phyloP scores from a whole-genome alignment of 1,284 basidiomycete genomes.

The Dichomitus squalens region DNA sequence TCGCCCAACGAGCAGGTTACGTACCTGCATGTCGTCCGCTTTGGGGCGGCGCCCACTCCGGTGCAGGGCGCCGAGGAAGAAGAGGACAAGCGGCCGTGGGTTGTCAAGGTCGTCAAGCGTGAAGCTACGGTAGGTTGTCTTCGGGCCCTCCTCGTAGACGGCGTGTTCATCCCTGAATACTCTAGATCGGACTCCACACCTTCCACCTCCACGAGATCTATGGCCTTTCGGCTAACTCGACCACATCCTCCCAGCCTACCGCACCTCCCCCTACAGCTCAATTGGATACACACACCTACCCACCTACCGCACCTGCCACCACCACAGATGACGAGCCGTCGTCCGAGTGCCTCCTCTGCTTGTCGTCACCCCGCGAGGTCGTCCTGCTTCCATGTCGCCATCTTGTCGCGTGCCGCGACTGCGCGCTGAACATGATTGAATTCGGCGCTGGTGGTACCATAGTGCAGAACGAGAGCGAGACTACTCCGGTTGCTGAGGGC shows the following conservation, averaged over 20 bases:
- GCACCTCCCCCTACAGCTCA: conserved; percentile 37
- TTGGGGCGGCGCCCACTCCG: conserved; percentile 46
- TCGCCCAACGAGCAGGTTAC: conserved; percentile 83
- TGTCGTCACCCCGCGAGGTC: conserved; percentile 85
- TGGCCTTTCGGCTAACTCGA: conserved; percentile 71
- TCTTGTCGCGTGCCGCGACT: conserved; percentile 89
- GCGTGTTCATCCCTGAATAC: neutral
- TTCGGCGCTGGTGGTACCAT: conserved; percentile 90
- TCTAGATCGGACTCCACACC: conserved; percentile 81
- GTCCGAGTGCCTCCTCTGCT: conserved; percentile 87
- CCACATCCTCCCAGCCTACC: conserved; percentile 43
- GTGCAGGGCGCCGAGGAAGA: conserved; percentile 35
- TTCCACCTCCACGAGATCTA: conserved; percentile 94
- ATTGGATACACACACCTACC: conserved; percentile 35
- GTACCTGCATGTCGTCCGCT: conserved; percentile 81
- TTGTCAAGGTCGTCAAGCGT: conserved; percentile 86
- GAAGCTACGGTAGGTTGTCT: conserved; percentile 69
- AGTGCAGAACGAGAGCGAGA: conserved; percentile 54
- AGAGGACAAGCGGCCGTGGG: conserved; percentile 67
- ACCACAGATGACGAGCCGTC: conserved; percentile 71
- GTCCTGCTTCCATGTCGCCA: conserved; percentile 89
- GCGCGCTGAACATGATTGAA: conserved; percentile 92
- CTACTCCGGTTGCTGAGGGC: conserved; percentile 18
- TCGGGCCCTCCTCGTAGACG: conserved; percentile 6
- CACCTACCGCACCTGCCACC: conserved; percentile 43